These are phyloP conservation scores for Xylaria sp. DNA, from an alignment of 2,329 filamentous ascomycete species.

Conservation along the genomic window DNA sequence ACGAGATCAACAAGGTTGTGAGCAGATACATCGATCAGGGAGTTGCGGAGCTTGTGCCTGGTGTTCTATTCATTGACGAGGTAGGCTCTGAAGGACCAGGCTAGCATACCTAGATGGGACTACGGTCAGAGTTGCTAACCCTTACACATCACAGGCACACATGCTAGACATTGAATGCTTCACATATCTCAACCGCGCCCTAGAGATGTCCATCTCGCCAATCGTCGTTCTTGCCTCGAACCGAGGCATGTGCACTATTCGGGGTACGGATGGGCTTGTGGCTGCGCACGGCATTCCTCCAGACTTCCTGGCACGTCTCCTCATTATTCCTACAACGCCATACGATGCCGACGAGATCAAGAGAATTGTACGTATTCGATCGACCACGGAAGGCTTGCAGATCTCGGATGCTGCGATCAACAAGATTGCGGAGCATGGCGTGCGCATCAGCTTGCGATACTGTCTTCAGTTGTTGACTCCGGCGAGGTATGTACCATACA, in stretches of 20 bases:
- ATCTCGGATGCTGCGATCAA: constrained; percentile 84
- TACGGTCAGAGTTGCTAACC: constrained; percentile 21
- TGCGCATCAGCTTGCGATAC: constrained; percentile 88
- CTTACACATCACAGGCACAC: constrained; percentile 72
- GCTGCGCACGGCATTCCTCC: constrained; percentile 93
- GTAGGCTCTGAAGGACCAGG: constrained; percentile 53
- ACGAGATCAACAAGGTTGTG: constrained; percentile 99
- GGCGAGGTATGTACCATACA: constrained; percentile 63
- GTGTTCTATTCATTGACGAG: constrained; percentile 98
- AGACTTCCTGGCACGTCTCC: constrained; percentile 89
- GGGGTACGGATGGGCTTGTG: constrained; percentile 80
- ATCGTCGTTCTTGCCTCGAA: constrained; percentile 98
- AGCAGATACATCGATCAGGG: constrained; percentile 99
- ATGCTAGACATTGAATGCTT: constrained; percentile 99
- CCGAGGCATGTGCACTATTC: constrained; percentile 90
- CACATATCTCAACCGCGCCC: constrained; percentile 97
- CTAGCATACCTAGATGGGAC: not conserved
- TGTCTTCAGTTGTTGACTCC: constrained; percentile 90
- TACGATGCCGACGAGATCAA: constrained; percentile 91
- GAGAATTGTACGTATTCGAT: constrained; percentile 84
- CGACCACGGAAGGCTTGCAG: constrained; percentile 78
- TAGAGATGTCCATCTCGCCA: constrained; percentile 92
- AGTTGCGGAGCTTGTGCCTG: constrained; percentile 95
- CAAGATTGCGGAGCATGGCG: constrained; percentile 85
- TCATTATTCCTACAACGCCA: constrained; percentile 93